Conservation (phyloP, 441 rosid species). For the Gossypium davidsonii region DNA sequence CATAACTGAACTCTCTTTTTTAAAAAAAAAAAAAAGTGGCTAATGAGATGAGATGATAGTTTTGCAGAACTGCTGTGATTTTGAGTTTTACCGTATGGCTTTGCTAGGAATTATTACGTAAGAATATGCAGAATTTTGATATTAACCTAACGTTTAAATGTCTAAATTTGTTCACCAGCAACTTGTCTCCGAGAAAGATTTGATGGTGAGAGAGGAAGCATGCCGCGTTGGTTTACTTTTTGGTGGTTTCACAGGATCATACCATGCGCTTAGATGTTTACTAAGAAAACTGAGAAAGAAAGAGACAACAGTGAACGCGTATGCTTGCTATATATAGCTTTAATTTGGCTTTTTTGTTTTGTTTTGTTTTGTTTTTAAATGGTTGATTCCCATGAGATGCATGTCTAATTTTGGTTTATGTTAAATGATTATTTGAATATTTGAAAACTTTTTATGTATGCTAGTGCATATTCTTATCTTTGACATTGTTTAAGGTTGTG, state of each 20-base stretch:
- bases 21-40: neutral
- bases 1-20: neutral
- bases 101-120: neutral
- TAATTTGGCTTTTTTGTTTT: neutral
- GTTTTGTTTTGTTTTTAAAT: neutral
- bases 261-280: conserved; percentile 83
- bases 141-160: neutral
- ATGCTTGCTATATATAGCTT: conserved; percentile 26
- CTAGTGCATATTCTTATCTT: conserved; percentile 26
- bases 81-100: neutral
- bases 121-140: neutral
- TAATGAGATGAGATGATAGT: neutral
- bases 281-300: conserved; percentile 81
- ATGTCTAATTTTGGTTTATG: conserved; percentile 4
- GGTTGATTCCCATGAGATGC: neutral
- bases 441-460: conserved; percentile 11
- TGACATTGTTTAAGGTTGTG: conserved; percentile 73
- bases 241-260: conserved; percentile 95
- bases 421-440: conserved; percentile 18
- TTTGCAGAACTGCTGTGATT: neutral
- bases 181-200: conserved; percentile 95
- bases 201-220: conserved; percentile 96
- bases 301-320: conserved; percentile 81
- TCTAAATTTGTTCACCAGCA: conserved; percentile 51
- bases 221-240: conserved; percentile 88